Evolutionary conservation across 257 asterid species (phyloP), one percentile per base, ranked within the genome.

Genomic region (Paulownia fortunei): DNA sequence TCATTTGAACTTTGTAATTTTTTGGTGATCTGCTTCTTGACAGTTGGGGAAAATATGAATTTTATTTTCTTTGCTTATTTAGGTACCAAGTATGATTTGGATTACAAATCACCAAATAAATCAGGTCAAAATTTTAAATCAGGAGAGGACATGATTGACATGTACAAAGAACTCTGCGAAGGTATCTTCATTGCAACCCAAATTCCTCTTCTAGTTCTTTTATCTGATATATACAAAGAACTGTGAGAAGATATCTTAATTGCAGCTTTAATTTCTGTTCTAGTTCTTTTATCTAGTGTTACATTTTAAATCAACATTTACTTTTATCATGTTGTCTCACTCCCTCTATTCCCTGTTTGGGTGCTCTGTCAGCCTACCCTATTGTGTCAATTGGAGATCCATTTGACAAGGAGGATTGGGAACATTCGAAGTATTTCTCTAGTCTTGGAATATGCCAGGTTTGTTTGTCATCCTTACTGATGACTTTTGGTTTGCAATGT

Each of bases 341-440:
- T 47, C 60, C 62, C 47, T 72, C 81, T 30, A 36, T 59, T 81
- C 54, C 63, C 44, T 73, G 21, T 69, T 26, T 64, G 73, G 71
- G 68, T 76, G 69, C 61, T 79, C 42, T 80, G 37, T 73, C 88
- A 96, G 99, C 86, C 51, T 96, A 93, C 86, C 97, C 97, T 30
- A 86, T 96, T 72, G 95, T 88, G 72, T 96, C 99, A 58, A 90
- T 96, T 85, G 97, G 92, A 89, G 99, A 92, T 86, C 98, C 99
- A 82, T 96, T 93, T 83, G 99, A 96, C 90, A 96, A 96, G 86
- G 99, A 96, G 86, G 99, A 96, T 58, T 96, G 99, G 99, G 97
- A 92, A 76, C 97, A 90, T 78, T 89, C 89, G 68, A 96, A 96
- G 85, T 58, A 79, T 76, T 89, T 96, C 73, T 75, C 92, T 64